Evolutionary conservation across 305 asterid genomes (phyloP), one percentile per base, ranked within the genome.

Genomic region (Rubia peregrina): DNA sequence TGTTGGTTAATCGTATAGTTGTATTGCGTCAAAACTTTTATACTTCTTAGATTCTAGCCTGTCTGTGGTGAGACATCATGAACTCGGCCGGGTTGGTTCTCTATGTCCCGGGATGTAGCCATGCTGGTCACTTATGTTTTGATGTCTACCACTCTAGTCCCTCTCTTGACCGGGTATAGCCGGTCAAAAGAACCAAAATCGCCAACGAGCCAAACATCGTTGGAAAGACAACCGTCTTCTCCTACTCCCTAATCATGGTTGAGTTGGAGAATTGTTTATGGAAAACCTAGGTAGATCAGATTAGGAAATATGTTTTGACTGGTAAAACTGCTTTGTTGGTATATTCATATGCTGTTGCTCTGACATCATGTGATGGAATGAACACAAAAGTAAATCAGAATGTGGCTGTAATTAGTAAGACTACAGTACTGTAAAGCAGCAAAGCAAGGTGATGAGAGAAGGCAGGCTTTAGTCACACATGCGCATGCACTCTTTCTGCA

Each of bases 401-500:
- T 64, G 51, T 64, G 36, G 53, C 16, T 65, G 69, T 65, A 42
- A 65, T 65, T 65, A 65, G 69, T 41, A 42, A 65, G 33, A 21
- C 68, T 22, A 64, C 51, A 36, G 46, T 40, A 17, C 24, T 63
- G 30, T 41, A 65, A 65, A 65, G 69, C 38, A 17, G 68, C 7
- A 63, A 65, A 65, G 69, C 69, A 41, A 9, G 6, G 16, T 3
- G 43, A 70, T 33, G 42, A 42, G 36, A 11, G 13, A 41, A 13
- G 22, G 43, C 66, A 38, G 36, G 65, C 17, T 12, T 22, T 16
- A 5, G 41, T 51, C 7, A 9, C 66, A 57, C 38, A 57, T 57
- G 73, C 73, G 73, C 73, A 57, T 70, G 73, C 73, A 16, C 55
- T 51, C 66, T 69, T 38, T 60, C 74, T 49, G 75, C 68, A 49